phyloP scores from a whole-genome alignment of 495 filamentous ascomycete genomes.

The Penicillium riverlandense region DNA sequence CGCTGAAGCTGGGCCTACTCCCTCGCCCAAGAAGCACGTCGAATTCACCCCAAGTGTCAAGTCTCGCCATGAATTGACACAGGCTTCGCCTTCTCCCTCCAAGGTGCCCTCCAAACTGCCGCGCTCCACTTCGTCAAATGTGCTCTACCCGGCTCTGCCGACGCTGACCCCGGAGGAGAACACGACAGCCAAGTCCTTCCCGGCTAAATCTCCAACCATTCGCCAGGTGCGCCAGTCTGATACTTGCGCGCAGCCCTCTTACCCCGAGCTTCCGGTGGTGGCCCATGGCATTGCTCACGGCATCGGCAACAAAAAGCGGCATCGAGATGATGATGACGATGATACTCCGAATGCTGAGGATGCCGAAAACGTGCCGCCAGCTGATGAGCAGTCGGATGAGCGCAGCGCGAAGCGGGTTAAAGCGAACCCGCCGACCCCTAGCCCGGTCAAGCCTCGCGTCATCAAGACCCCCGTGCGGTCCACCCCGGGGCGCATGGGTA shows the following conservation, averaged over 20 bases:
- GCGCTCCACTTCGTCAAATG: conserved; percentile 19
- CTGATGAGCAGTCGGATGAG: conserved; percentile 25
- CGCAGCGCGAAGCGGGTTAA: conserved; percentile 39
- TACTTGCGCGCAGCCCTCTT: conserved; percentile 1
- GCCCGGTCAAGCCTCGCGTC: conserved; percentile 30
- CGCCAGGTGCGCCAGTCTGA: conserved; percentile 31
- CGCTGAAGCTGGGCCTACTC: conserved; percentile 25
- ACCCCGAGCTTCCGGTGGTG: conserved; percentile 37
- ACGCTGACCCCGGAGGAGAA: conserved; percentile 29
- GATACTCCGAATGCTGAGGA: conserved; percentile 41
- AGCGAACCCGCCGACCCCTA: conserved; percentile 28
- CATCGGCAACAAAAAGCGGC: conserved; percentile 67
- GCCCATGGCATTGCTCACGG: conserved; percentile 70
- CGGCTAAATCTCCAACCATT: conserved; percentile 20
- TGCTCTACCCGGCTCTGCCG: conserved; percentile 39
- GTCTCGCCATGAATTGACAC: conserved; percentile 27
- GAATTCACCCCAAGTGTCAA: conserved; percentile 52
- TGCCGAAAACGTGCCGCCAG: conserved; percentile 35
- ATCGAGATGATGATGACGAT: conserved; percentile 39
- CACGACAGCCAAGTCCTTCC: not conserved
- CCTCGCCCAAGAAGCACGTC: conserved; percentile 52
- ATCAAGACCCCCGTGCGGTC: conserved; percentile 26
- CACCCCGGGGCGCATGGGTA: conserved; percentile 25
- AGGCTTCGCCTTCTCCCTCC: conserved; percentile 37
- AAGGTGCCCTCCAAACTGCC: conserved; percentile 28